Evolutionary conservation across 371 early-diverging fungal genomes (phyloP).

Genomic region (Batrachochytrium dendrobatidis): DNA sequence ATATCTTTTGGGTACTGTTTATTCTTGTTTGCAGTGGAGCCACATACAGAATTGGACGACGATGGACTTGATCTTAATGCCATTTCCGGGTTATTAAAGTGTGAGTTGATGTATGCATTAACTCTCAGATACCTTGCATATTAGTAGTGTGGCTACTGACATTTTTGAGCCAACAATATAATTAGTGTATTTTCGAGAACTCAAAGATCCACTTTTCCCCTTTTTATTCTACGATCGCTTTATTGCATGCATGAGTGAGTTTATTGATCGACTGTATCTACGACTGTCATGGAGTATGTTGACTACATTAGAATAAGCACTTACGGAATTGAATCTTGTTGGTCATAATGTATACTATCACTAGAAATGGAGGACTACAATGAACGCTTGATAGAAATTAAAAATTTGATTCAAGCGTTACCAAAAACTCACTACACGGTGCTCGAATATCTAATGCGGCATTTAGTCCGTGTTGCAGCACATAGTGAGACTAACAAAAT

Average conservation of each 20-base stretch:
- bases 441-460: conserved; percentile 62
- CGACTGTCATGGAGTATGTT: conserved; percentile 1
- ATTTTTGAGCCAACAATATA: background rate
- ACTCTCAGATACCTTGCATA: too few relatives aligned
- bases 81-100: conserved; percentile 64
- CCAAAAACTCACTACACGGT: conserved; percentile 63
- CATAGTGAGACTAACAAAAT: conserved; percentile 72
- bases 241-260: conserved; percentile 66
- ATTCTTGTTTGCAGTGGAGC: background rate
- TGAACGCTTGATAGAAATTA: conserved; percentile 61
- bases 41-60: conserved; percentile 21
- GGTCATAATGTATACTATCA: conserved; percentile 1
- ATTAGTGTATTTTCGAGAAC: conserved; percentile 69
- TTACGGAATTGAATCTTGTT: background rate
- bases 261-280: conserved; percentile 6
- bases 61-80: conserved; percentile 63
- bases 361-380: conserved; percentile 64
- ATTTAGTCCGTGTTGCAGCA: conserved; percentile 55
- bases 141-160: background rate
- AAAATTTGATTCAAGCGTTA: conserved; percentile 60
- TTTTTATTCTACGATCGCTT: conserved; percentile 70
- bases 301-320: too few relatives aligned
- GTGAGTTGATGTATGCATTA: too few relatives aligned
- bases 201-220: conserved; percentile 67
- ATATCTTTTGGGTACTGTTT: conserved; percentile 8